Evolutionary conservation across 2,329 filamentous ascomycete species (phyloP).

Genomic region (Ceratocystis colombiana): DNA sequence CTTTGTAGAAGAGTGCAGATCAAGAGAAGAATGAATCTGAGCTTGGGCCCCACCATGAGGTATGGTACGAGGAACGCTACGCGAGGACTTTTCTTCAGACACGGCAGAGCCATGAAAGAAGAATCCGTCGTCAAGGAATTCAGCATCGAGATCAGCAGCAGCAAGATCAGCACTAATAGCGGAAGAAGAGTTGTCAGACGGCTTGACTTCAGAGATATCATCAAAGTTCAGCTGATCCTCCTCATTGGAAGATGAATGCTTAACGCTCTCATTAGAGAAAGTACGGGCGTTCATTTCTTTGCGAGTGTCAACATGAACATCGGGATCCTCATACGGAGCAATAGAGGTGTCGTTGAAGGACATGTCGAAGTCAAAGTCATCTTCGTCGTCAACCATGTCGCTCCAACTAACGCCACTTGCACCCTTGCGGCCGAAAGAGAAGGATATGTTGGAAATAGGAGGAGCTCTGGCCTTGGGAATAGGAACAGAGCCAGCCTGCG

Average conservation of each 20-base stretch:
- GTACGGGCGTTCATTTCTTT: constrained; percentile 63
- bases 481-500: constrained; percentile 55
- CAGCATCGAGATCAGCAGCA: constrained; percentile 49
- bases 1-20: background rate
- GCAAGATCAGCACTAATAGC: constrained; percentile 29
- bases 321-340: constrained; percentile 20
- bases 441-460: constrained; percentile 59
- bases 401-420: constrained; percentile 97
- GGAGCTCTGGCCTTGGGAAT: constrained; percentile 71
- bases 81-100: background rate
- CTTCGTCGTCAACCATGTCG: constrained; percentile 85
- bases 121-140: constrained; percentile 58
- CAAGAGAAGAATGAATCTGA: background rate
- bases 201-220: constrained; percentile 31
- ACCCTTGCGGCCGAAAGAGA: constrained; percentile 68
- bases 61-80: constrained; percentile 6
- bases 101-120: constrained; percentile 53
- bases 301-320: constrained; percentile 39
- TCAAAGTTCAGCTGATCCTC: constrained; percentile 27
- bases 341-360: constrained; percentile 16
- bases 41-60: constrained; percentile 32
- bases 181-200: constrained; percentile 5
- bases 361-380: constrained; percentile 48
- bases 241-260: constrained; percentile 20
- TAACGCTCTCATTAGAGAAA: constrained; percentile 66